Base-by-base conservation (phyloP, 371 early-diverging fungal genomes). In the Rhizopus delemar region DNA sequence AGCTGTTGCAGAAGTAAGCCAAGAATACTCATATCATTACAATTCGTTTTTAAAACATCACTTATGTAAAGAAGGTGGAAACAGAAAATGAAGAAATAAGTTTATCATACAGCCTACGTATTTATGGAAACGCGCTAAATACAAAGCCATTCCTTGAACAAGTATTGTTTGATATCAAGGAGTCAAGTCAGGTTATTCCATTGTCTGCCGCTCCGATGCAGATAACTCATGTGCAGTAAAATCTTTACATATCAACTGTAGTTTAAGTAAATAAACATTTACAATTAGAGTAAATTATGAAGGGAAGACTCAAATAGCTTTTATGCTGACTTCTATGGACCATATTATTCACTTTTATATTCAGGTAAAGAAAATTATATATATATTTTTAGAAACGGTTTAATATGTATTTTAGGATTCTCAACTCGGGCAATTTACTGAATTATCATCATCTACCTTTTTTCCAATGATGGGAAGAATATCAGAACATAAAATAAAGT, bases 171-270 rank as follows among this genome's bases (percentile, higher is more conserved):
- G 56, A 57, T 0, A 66, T 75, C 28, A 58, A 59, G 36, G 69
- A 72, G 56, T 53, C 46, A 8, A 35, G 54, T 35, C 83, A 83
- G 59, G 53, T 69, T 12, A 81, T 83, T 34, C 59, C 68, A 4
- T 34, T 83, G 9, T 29, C 56, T 7, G 53, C 67, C 54, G 67
- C 80, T 16, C 83, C 83, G 11, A 78, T 75, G 77, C 81, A 83
- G 34, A 57, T 83, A 16, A 55, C 69, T 5, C 81, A 83, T 53
- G 67, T 69, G 0, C 55, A 56, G 81, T 79, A 73, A 69, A 60
- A 36, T 38, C 36, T 41, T 33, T 22, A 22, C 22, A 22, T 22
- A 22, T 22, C 13, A 3, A 15, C 43, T 43, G 15, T n/a, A n/a
- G 43, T 43, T 36, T 8, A 36, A 0, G 6, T 36, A 36, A 36